Percentiles rank a stretch among this genome's conserved stretches.
Conservation (phyloP, 2,329 filamentous ascomycete species). For the Cercospora canescens region DNA sequence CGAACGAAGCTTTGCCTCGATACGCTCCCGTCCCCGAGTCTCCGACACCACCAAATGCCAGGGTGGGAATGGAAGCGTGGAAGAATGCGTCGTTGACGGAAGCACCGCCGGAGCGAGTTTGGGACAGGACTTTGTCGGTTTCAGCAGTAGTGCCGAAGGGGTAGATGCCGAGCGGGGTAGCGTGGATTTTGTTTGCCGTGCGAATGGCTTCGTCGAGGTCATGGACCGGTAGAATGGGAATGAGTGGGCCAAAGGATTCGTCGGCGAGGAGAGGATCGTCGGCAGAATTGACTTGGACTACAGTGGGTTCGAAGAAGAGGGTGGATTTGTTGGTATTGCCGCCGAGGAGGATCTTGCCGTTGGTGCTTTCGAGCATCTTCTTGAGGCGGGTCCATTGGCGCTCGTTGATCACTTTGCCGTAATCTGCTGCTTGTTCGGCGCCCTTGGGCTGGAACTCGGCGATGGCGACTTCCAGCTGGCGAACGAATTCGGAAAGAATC, state of each 20-base stretch:
- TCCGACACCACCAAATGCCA: constrained; percentile 82
- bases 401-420: constrained; percentile 76
- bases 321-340: constrained; percentile 78
- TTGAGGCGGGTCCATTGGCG: constrained; percentile 80
- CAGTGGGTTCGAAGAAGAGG: constrained; percentile 86
- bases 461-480: constrained; percentile 68
- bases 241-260: constrained; percentile 92
- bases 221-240: constrained; percentile 76
- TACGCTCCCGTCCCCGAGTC: constrained; percentile 75
- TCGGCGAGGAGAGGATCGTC: constrained; percentile 77
- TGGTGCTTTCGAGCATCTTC: constrained; percentile 81
- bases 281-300: constrained; percentile 75
- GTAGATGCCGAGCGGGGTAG: constrained; percentile 81
- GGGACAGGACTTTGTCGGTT: constrained; percentile 60
- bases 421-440: constrained; percentile 74
- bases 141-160: constrained; percentile 82
- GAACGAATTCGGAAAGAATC: constrained; percentile 64
- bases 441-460: constrained; percentile 83
- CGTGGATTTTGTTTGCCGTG: constrained; percentile 76
- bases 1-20: constrained; percentile 73
- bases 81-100: constrained; percentile 62
- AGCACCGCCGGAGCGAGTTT: constrained; percentile 54
- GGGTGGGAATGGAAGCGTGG: constrained; percentile 68
- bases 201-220: constrained; percentile 82
- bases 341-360: constrained; percentile 83